Evolutionary conservation across 441 rosid genomes (phyloP).

Genomic region (Geranium incanum): DNA sequence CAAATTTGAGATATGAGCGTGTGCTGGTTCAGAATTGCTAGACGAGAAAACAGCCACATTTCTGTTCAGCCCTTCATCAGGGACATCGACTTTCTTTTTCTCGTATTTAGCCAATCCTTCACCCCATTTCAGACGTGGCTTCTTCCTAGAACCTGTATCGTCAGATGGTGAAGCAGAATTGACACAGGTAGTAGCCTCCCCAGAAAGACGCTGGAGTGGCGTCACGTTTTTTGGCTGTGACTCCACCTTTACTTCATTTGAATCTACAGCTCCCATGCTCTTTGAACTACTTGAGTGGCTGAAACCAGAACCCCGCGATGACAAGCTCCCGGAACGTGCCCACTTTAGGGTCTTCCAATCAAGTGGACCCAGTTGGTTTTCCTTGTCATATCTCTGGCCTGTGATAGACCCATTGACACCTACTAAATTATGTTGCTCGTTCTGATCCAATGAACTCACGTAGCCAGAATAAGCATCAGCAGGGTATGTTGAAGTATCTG

Average conservation of each 20-base stretch:
- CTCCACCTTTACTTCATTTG: conserved; percentile 54
- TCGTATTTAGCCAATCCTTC: conserved; percentile 97
- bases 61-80: conserved; percentile 40
- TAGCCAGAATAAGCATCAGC: conserved; percentile 45
- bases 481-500: conserved; percentile 40
- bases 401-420: conserved; percentile 38
- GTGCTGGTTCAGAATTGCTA: conserved; percentile 35
- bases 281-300: conserved; percentile 90
- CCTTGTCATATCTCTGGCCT: conserved; percentile 47
- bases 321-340: conserved; percentile 74
- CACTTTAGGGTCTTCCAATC: conserved; percentile 80
- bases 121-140: conserved; percentile 96
- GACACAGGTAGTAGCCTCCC: conserved; percentile 51
- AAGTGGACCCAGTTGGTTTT: conserved; percentile 28
- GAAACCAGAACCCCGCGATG: conserved; percentile 84
- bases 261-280: conserved; percentile 71
- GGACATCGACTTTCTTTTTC: conserved; percentile 80
- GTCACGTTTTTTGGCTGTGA: conserved; percentile 39
- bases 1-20: conserved; percentile 38
- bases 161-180: conserved; percentile 46
- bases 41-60: conserved; percentile 34
- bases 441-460: conserved; percentile 42
- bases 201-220: conserved; percentile 51
- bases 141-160: conserved; percentile 66
- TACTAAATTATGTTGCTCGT: conserved; percentile 45